These are phyloP conservation scores for Stachybotrys echinatus DNA, from an alignment of 2,329 filamentous ascomycete species.

Conservation along the genomic window DNA sequence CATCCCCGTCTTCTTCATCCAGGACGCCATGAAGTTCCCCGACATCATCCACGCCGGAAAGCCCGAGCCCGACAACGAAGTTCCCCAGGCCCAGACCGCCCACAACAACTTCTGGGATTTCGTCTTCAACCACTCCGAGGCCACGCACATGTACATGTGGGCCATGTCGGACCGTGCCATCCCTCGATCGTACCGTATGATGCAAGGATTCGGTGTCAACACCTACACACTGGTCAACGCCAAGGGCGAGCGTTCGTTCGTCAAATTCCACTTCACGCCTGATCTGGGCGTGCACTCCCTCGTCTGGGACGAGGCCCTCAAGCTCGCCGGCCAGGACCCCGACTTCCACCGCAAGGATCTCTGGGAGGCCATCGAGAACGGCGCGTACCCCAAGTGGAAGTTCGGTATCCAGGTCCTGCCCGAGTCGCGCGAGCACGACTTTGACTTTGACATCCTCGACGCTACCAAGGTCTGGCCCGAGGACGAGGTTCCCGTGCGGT, in stretches of 20 bases:
- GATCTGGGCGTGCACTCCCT: constrained; percentile 71
- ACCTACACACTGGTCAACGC: constrained; percentile 66
- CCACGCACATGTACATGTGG: constrained; percentile 78
- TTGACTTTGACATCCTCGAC: constrained; percentile 82
- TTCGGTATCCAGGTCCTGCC: constrained; percentile 77
- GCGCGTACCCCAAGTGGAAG: constrained; percentile 70
- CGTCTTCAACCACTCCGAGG: constrained; percentile 55
- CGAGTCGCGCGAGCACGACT: constrained; percentile 66
- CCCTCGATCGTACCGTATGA: constrained; percentile 73
- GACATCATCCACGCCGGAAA: constrained; percentile 61
- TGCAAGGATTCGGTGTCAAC: constrained; percentile 83
- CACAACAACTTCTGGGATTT: constrained; percentile 81
- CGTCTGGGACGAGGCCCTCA: constrained; percentile 75
- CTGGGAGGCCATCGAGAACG: constrained; percentile 66
- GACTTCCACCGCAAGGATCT: constrained; percentile 81
- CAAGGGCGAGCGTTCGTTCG: constrained; percentile 64
- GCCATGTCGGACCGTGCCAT: constrained; percentile 70
- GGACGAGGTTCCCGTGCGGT: constrained; percentile 66
- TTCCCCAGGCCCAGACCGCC: constrained; percentile 65
- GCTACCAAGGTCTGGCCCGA: constrained; percentile 85
- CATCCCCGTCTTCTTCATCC: constrained; percentile 72
- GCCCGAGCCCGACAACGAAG: constrained; percentile 64
- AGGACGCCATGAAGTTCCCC: constrained; percentile 70
- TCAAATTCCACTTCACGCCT: constrained; percentile 75
- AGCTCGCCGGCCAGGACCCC: constrained; percentile 68